These are phyloP conservation scores for Citrullus amarus DNA, from an alignment of 306 rosid genomes.

Conservation along the genomic window DNA sequence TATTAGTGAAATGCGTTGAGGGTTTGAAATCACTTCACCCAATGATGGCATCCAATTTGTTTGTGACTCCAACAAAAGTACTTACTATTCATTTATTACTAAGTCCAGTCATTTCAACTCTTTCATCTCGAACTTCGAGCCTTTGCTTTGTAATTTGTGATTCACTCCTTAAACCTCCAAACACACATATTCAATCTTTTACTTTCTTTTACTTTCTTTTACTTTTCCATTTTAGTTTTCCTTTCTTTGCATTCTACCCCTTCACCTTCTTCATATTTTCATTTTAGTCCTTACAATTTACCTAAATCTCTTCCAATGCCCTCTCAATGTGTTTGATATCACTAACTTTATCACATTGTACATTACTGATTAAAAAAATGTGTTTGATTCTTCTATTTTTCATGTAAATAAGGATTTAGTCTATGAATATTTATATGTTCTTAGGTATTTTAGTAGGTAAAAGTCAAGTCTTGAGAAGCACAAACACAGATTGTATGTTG, in stretches of 20 bases:
- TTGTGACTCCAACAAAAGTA: neutral
- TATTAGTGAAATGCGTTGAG: neutral
- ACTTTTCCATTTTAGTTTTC: neutral
- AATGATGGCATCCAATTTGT: neutral
- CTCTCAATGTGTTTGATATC: no score
- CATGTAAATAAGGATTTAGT: no score
- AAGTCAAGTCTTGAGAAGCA: no score
- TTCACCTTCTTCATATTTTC: neutral
- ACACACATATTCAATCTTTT: neutral
- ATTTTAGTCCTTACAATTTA: neutral
- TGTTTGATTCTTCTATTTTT: no score
- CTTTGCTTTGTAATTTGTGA: neutral
- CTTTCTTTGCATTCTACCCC: neutral
- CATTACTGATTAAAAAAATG: no score
- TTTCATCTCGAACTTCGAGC: conserved; percentile 5
- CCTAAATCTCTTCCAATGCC: no score
- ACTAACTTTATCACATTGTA: no score
- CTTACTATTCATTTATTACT: neutral
- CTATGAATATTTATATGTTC: no score
- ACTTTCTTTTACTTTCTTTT: neutral
- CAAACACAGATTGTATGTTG: no score
- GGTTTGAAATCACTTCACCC: neutral
- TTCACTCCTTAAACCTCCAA: neutral
- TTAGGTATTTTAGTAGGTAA: no score
- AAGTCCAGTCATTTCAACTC: neutral